Base-by-base conservation (phyloP, 768 basidiomycete genomes). In the Macrolepiota fuliginosa region DNA sequence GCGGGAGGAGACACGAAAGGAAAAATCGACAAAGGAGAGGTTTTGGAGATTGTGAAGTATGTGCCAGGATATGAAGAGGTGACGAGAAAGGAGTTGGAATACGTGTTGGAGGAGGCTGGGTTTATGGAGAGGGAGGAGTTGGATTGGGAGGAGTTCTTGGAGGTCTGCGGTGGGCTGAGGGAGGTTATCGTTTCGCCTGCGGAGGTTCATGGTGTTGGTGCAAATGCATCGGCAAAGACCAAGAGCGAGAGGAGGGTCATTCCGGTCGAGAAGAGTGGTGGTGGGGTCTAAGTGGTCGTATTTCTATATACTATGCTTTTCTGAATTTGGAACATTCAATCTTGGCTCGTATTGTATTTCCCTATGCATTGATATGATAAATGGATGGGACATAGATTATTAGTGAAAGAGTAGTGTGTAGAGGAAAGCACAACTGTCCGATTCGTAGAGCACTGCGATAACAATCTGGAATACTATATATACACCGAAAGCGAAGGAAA, bases 111-210 rank as follows among this genome's bases (percentile, higher is more conserved):
- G 58, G 87, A 90, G 70, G 87, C 90, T 63, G 94, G 91, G 3
- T 85, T 91, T 71, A 74, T 77, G 53, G 73, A 74, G 22, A 77
- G 80, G 66, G 72, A 74, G 29, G 81, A 82, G 27, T 74, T 97
- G 51, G 85, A 88, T 63, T 86, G 93, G 67, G 91, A 96, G 65
- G 91, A 92, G 69, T 96, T 96, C 72, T 79, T 95, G 53, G 93
- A 96, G 84, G 92, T 92, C 39, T 92, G 89, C 69, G 90, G 86
- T 2, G 84, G 82, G 58, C 73, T 92, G 63, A 91, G 87, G 71
- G 90, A 90, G 64, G 82, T 88, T 67, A 82, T 71, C 71, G 83
- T 81, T 57, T 71, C 74, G 4, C 78, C 78, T 64, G 63, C 66
- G 2, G 67, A 47, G 29, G 40, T 61, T n/a, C 19, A 13, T 51